These are phyloP conservation scores for Schwanniomyces polymorphus DNA, from an alignment of 805 yeast genomes.

Conservation along the genomic window DNA sequence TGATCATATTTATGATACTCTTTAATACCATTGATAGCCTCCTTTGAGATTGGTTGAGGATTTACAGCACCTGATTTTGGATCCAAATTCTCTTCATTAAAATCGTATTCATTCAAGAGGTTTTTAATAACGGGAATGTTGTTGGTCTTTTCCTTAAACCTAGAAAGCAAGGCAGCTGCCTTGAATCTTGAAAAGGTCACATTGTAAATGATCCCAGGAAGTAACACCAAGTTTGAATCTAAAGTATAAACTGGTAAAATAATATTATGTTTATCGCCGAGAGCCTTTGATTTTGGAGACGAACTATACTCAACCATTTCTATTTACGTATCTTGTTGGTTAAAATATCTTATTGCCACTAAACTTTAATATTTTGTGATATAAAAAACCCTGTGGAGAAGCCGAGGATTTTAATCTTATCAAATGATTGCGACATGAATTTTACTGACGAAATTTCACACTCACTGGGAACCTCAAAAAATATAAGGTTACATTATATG, in stretches of 20 bases:
- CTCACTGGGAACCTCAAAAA: too few species aligned
- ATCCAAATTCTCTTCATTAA: constrained; percentile 19
- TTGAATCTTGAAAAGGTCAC: constrained; percentile 50
- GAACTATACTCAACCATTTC: constrained; percentile 6
- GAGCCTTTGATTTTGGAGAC: not conserved
- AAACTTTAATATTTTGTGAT: not conserved
- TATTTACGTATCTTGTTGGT: not conserved
- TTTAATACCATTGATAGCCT: constrained; percentile 31
- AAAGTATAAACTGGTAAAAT: constrained; percentile 41
- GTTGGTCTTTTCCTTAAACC: constrained; percentile 32
- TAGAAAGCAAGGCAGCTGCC: constrained; percentile 47
- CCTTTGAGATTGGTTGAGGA: constrained; percentile 25
- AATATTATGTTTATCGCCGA: constrained; percentile 15
- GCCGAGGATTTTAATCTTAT: not conserved
- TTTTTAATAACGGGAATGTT: constrained; percentile 27
- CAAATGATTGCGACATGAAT: not conserved
- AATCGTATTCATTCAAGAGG: constrained; percentile 36
- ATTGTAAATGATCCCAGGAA: constrained; percentile 65
- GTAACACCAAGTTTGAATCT: constrained; percentile 46
- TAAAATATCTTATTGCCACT: not conserved
- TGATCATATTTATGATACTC: constrained; percentile 18
- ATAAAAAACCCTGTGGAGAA: not conserved
- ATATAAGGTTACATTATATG: too few species aligned
- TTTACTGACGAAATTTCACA: not conserved
- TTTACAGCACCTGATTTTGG: constrained; percentile 8